Evolutionary conservation across 805 yeast species (phyloP).

Genomic region (Wickerhamiella domercqiae): DNA sequence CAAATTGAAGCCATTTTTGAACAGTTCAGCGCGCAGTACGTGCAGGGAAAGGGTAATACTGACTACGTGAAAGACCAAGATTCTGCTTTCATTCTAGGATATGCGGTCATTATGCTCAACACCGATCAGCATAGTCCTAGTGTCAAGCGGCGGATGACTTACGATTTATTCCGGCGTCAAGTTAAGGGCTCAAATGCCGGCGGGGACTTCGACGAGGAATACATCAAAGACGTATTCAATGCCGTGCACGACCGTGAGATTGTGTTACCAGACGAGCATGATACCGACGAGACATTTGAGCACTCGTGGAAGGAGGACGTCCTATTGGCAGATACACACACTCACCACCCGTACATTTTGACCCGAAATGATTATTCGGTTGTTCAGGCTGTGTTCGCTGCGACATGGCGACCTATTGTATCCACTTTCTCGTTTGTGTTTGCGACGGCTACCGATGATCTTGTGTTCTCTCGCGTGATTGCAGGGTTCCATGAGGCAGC

Average conservation of each 20-base stretch:
- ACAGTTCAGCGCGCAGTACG: constrained; percentile 67
- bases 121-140: constrained; percentile 90
- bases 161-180: constrained; percentile 66
- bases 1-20: constrained; percentile 90
- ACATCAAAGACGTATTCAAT: constrained; percentile 60
- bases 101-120: constrained; percentile 84
- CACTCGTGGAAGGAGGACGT: constrained; percentile 35
- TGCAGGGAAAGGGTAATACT: constrained; percentile 38
- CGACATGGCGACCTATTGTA: constrained; percentile 47
- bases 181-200: constrained; percentile 61
- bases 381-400: constrained; percentile 56
- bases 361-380: constrained; percentile 28
- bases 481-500: constrained; percentile 80
- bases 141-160: constrained; percentile 79
- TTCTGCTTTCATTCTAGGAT: constrained; percentile 76
- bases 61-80: constrained; percentile 50
- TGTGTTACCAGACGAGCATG: constrained; percentile 96
- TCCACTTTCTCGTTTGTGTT: constrained; percentile 64
- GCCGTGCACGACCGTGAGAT: constrained; percentile 78
- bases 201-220: constrained; percentile 74
- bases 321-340: constrained; percentile 11
- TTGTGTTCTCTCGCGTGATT: constrained; percentile 72
- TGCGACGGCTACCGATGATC: constrained; percentile 81
- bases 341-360: constrained; percentile 15
- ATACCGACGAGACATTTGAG: constrained; percentile 83